A percentile compares a stretch with the other conserved stretches of the same genome.
Conservation (phyloP, 2,329 filamentous ascomycete species). For the Fulvia fulva region DNA sequence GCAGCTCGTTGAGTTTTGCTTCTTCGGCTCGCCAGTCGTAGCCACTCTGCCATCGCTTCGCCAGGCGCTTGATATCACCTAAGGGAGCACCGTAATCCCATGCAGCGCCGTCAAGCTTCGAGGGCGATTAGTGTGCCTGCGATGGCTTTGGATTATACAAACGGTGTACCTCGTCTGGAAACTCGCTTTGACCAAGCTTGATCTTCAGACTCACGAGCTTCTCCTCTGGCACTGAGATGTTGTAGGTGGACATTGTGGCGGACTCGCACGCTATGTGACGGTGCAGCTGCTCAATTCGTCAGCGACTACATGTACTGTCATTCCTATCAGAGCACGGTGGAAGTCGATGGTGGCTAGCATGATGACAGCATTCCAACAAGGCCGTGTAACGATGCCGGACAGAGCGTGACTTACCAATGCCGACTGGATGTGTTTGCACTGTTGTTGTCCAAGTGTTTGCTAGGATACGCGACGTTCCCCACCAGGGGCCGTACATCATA, state of each 20-base stretch:
- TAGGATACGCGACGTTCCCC: no score
- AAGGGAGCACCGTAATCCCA: conserved; percentile 60
- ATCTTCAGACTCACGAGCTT: conserved; percentile 52
- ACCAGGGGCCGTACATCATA: no score
- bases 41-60: conserved; percentile 52
- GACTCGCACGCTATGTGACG: no score
- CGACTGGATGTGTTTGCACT: background rate
- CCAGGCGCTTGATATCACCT: conserved; percentile 56
- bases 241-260: conserved; percentile 43
- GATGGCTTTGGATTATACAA: background rate
- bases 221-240: conserved; percentile 50
- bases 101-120: conserved; percentile 41
- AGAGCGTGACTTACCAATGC: background rate
- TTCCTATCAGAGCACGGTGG: no score
- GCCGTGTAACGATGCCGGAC: background rate
- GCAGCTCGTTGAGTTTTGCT: conserved; percentile 55
- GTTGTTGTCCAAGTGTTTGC: background rate
- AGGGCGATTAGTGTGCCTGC: background rate
- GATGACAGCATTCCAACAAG: background rate
- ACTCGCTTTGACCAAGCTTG: conserved; percentile 50
- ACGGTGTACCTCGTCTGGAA: conserved; percentile 18
- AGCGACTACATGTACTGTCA: no score
- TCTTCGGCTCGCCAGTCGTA: conserved; percentile 63
- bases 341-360: no score
- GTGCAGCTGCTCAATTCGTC: no score